phyloP scores from a whole-genome alignment of 306 rosid genomes.

The Cucurbita maxima region DNA sequence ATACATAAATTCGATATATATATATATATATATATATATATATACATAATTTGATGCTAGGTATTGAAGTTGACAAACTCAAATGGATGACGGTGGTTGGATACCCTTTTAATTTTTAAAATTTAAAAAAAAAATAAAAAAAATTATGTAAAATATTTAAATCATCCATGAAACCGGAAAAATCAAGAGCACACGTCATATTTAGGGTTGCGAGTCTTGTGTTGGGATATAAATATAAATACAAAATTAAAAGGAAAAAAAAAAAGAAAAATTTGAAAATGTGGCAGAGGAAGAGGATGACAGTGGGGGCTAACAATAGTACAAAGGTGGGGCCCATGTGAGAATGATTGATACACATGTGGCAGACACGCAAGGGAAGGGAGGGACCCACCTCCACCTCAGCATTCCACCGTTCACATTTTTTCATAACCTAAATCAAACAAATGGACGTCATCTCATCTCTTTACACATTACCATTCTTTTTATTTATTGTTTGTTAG shows the following conservation, averaged over 20 bases:
- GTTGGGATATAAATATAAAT: not conserved
- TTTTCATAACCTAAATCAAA: too few relatives aligned
- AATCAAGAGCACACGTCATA: too few relatives aligned
- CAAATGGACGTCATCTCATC: too few relatives aligned
- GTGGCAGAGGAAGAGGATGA: not conserved
- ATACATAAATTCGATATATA: too few relatives aligned
- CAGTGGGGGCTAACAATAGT: not conserved
- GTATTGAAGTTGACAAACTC: not conserved
- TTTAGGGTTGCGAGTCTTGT: not conserved
- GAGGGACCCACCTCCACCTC: not conserved
- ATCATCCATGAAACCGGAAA: not conserved
- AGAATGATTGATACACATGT: not conserved
- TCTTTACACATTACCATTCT: too few relatives aligned
- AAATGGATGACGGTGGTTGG: not conserved
- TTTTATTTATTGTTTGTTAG: too few relatives aligned
- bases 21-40: too few relatives aligned
- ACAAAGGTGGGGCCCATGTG: not conserved
- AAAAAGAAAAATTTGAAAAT: not conserved
- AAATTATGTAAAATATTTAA: not conserved
- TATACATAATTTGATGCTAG: not conserved
- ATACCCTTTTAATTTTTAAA: not conserved
- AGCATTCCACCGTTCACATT: not conserved
- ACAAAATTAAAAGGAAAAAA: too few relatives aligned
- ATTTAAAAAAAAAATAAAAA: not conserved
- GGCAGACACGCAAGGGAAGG: conserved; percentile 1